Conservation (phyloP, 345 rosid genomes). For the Murraya koenigii region DNA sequence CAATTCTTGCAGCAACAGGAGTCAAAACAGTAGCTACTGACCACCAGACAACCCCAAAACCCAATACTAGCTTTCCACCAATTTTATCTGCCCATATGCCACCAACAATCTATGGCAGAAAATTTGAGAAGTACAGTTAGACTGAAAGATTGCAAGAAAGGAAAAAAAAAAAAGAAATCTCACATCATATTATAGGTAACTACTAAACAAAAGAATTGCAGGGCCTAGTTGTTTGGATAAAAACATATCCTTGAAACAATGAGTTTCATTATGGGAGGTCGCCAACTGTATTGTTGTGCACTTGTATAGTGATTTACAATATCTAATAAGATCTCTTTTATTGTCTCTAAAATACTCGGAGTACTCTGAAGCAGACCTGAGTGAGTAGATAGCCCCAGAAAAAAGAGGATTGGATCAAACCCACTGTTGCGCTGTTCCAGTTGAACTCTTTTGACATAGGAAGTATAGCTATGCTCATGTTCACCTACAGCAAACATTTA, state of each 20-base stretch:
- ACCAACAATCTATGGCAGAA: slow-evolving; percentile 68
- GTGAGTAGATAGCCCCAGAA: slow-evolving; percentile 99
- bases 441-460: slow-evolving; percentile 93
- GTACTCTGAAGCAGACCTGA: slow-evolving; percentile 50
- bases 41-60: slow-evolving; percentile 99
- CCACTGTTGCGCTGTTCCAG: slow-evolving; percentile 97
- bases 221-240: not conserved
- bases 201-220: not conserved
- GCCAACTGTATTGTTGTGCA: not conserved
- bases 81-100: slow-evolving; percentile 98
- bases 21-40: slow-evolving; percentile 87
- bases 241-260: not conserved
- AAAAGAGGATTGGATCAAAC: slow-evolving; percentile 95
- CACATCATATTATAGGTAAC: not conserved
- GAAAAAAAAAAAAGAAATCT: not conserved
- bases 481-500: slow-evolving; percentile 56
- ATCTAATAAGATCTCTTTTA: not conserved
- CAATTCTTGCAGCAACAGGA: slow-evolving; percentile 89
- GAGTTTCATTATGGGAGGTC: not conserved
- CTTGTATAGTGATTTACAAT: not conserved
- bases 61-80: slow-evolving; percentile 89
- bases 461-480: slow-evolving; percentile 98
- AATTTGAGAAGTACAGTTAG: slow-evolving; percentile 20
- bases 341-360: not conserved
- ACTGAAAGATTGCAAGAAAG: slow-evolving; percentile 5